Conservation (phyloP, 2,329 filamentous ascomycete species). For the Diaporthe destruens region DNA sequence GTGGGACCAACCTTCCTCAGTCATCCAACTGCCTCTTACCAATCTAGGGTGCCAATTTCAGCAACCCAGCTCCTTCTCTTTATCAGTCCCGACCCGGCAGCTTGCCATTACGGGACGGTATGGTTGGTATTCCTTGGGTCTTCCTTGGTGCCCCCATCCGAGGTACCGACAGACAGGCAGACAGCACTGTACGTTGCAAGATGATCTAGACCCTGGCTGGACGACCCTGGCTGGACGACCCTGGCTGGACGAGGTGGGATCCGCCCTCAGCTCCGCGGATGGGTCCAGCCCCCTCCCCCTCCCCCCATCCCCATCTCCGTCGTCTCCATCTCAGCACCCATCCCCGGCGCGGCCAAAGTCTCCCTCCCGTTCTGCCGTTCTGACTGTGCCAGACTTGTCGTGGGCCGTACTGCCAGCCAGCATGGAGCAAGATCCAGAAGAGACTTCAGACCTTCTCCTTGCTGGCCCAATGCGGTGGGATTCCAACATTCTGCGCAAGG, state of each 20-base stretch:
- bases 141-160: background rate
- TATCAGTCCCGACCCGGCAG: conserved; percentile 30
- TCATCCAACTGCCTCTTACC: conserved; percentile 28
- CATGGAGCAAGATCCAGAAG: background rate
- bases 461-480: background rate
- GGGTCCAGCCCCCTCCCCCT: conserved; percentile 20
- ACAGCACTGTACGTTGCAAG: background rate
- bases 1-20: conserved; percentile 6
- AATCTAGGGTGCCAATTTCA: conserved; percentile 30
- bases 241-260: background rate
- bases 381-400: background rate
- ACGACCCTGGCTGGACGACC: too few species aligned
- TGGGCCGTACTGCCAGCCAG: background rate
- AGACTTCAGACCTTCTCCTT: background rate
- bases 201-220: conserved; percentile 5
- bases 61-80: conserved; percentile 26
- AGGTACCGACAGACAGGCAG: too few species aligned
- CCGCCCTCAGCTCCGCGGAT: conserved; percentile 24
- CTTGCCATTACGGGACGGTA: too few species aligned
- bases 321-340: conserved; percentile 2
- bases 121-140: background rate
- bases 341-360: conserved; percentile 7
- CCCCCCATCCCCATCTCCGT: conserved; percentile 17
- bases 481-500: background rate
- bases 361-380: conserved; percentile 1